Evolutionary conservation across 2,329 filamentous ascomycete species (phyloP).

Genomic region (Aspergillus melleus): DNA sequence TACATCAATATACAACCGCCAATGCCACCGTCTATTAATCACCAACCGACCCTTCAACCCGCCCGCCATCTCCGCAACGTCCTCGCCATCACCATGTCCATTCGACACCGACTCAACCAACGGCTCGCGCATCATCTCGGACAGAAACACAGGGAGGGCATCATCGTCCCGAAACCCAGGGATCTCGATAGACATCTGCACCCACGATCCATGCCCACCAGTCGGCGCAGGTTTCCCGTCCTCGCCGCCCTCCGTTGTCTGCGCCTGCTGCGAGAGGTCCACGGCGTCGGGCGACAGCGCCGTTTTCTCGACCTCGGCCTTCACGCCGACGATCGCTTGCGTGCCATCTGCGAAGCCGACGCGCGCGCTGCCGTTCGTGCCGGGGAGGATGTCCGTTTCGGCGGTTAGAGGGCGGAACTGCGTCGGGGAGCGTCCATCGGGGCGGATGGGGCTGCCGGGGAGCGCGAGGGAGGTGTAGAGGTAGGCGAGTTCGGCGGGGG

Average conservation of each 20-base stretch:
- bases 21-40: slow-evolving; percentile 92
- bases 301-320: slow-evolving; percentile 87
- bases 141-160: slow-evolving; percentile 79
- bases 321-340: slow-evolving; percentile 93
- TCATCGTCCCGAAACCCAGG: slow-evolving; percentile 91
- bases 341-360: slow-evolving; percentile 94
- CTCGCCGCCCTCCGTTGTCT: slow-evolving; percentile 18
- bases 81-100: slow-evolving; percentile 58
- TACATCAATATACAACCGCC: slow-evolving; percentile 94
- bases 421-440: slow-evolving; percentile 76
- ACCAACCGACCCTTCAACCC: slow-evolving; percentile 68
- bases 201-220: slow-evolving; percentile 65
- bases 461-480: slow-evolving; percentile 84
- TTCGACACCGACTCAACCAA: slow-evolving; percentile 70
- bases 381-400: slow-evolving; percentile 85
- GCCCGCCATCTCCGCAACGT: slow-evolving; percentile 72
- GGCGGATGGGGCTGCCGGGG: slow-evolving; percentile 72
- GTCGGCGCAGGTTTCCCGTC: slow-evolving; percentile 26
- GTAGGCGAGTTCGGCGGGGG: slow-evolving; percentile 94
- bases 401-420: slow-evolving; percentile 91
- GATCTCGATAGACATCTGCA: slow-evolving; percentile 89
- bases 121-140: slow-evolving; percentile 85
- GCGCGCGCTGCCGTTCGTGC: slow-evolving; percentile 86
- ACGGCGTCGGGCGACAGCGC: slow-evolving; percentile 36
- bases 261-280: slow-evolving; percentile 37